These are phyloP conservation scores for Nakaseomyces glabratus DNA, from an alignment of 1,139 yeast genomes.

Conservation along the genomic window DNA sequence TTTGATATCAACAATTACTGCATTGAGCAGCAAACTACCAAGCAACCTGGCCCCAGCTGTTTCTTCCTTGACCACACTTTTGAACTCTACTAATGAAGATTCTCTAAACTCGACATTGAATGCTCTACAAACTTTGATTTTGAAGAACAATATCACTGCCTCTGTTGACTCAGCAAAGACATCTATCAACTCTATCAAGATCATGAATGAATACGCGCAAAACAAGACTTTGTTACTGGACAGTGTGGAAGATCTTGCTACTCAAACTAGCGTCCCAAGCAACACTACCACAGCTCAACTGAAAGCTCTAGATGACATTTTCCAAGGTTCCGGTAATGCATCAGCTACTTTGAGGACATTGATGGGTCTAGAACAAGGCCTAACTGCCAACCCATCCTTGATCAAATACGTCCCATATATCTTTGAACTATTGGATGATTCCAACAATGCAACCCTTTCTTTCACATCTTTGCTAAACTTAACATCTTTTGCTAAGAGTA, in stretches of 20 bases:
- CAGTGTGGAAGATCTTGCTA: slow-evolving; percentile 18
- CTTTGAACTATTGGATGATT: slow-evolving; percentile 19
- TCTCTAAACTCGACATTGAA: slow-evolving; percentile 8
- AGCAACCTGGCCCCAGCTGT: slow-evolving; percentile 4
- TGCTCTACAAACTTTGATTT: slow-evolving; percentile 2
- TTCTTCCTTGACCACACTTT: slow-evolving; percentile 2
- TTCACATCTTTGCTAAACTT: slow-evolving; percentile 24
- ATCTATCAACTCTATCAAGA: slow-evolving; percentile 18
- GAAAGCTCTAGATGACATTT: slow-evolving; percentile 19
- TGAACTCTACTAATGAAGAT: slow-evolving; percentile 6
- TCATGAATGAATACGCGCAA: slow-evolving; percentile 15
- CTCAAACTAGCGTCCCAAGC: slow-evolving; percentile 15
- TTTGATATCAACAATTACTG: slow-evolving; percentile 6
- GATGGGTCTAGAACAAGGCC: slow-evolving; percentile 15
- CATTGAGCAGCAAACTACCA: slow-evolving; percentile 4
- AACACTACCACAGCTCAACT: slow-evolving; percentile 23
- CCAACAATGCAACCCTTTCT: slow-evolving; percentile 24
- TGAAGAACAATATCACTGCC: slow-evolving; percentile 3
- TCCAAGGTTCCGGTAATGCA: slow-evolving; percentile 20
- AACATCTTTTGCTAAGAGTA: slow-evolving; percentile 21
- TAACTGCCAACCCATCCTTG: slow-evolving; percentile 14
- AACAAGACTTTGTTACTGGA: slow-evolving; percentile 18
- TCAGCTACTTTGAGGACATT: slow-evolving; percentile 19
- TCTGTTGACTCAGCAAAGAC: slow-evolving; percentile 10
- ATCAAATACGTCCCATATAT: slow-evolving; percentile 20